Evolutionary conservation across 495 filamentous ascomycete genomes (phyloP).

Genomic region (Sporormia fimetaria): DNA sequence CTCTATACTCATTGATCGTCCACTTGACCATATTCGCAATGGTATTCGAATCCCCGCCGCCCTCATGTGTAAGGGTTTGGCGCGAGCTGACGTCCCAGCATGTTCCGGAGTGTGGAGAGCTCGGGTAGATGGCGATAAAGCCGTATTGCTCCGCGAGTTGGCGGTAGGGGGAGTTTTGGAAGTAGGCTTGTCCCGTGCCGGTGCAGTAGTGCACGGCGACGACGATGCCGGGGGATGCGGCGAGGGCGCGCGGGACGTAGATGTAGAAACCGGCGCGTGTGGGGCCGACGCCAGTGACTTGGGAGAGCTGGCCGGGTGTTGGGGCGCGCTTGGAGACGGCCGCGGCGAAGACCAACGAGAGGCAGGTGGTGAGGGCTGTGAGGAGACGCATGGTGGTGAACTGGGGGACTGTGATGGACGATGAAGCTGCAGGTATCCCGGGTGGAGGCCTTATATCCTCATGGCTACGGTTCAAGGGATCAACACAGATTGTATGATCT

Average conservation of each 20-base stretch:
- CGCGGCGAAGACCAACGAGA: background rate
- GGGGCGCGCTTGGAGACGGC: conserved; percentile 1
- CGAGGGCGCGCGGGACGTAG: conserved; percentile 20
- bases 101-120: conserved; percentile 35
- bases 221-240: conserved; percentile 20
- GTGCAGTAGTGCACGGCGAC: conserved; percentile 24
- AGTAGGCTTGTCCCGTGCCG: conserved; percentile 25
- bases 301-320: conserved; percentile 1
- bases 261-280: conserved; percentile 16
- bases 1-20: conserved; percentile 38
- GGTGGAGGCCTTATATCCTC: too few relatives aligned
- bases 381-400: conserved; percentile 1
- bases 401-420: too few relatives aligned
- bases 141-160: conserved; percentile 38
- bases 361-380: background rate
- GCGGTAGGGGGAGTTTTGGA: conserved; percentile 26
- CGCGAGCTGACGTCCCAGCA: conserved; percentile 45
- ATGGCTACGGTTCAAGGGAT: too few relatives aligned
- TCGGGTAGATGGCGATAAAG: conserved; percentile 45
- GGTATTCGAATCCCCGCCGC: conserved; percentile 39
- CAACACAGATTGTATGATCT: too few relatives aligned
- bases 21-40: conserved; percentile 47
- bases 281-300: conserved; percentile 1
- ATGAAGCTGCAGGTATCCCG: too few relatives aligned
- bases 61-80: conserved; percentile 38